phyloP scores from a whole-genome alignment of 495 filamentous ascomycete species.

The Lindgomyces ingoldianus region DNA sequence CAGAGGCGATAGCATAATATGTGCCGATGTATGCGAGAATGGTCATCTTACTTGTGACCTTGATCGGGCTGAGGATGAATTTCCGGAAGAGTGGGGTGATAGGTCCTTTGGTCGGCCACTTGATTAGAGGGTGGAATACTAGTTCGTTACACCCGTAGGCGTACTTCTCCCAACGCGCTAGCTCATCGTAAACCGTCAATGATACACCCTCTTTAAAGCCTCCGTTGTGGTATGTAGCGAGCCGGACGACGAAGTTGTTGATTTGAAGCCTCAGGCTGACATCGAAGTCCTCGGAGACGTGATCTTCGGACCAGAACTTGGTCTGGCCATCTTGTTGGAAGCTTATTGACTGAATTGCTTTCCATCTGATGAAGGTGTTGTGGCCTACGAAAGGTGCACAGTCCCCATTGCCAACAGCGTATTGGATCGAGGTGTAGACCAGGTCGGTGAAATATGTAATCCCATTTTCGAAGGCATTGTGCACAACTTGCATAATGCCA shows the following conservation, averaged over 20 bases:
- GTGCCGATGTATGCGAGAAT: conserved; percentile 42
- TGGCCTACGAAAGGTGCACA: conserved; percentile 61
- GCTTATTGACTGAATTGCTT: conserved; percentile 36
- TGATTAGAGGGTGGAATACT: conserved; percentile 65
- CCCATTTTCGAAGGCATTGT: conserved; percentile 47
- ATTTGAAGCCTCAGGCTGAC: conserved; percentile 75
- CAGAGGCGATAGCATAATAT: conserved; percentile 50
- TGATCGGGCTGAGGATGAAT: conserved; percentile 39
- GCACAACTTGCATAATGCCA: conserved; percentile 47
- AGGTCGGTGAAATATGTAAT: conserved; percentile 81
- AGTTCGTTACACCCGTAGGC: conserved; percentile 79
- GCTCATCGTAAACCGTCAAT: conserved; percentile 74
- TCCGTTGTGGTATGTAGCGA: conserved; percentile 70
- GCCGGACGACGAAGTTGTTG: conserved; percentile 67
- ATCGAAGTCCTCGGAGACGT: conserved; percentile 79
- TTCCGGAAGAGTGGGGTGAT: conserved; percentile 38
- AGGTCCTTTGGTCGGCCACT: conserved; percentile 32
- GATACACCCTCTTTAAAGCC: conserved; percentile 81
- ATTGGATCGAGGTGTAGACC: conserved; percentile 73
- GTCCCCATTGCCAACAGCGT: conserved; percentile 75
- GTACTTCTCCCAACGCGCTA: conserved; percentile 80
- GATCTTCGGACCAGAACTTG: conserved; percentile 78
- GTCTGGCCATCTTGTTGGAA: conserved; percentile 70
- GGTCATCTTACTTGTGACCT: conserved; percentile 39
- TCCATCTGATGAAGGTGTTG: conserved; percentile 39